Evolutionary conservation across 1,139 yeast genomes (phyloP).

Genomic region (Yamadazyma trypodendri): DNA sequence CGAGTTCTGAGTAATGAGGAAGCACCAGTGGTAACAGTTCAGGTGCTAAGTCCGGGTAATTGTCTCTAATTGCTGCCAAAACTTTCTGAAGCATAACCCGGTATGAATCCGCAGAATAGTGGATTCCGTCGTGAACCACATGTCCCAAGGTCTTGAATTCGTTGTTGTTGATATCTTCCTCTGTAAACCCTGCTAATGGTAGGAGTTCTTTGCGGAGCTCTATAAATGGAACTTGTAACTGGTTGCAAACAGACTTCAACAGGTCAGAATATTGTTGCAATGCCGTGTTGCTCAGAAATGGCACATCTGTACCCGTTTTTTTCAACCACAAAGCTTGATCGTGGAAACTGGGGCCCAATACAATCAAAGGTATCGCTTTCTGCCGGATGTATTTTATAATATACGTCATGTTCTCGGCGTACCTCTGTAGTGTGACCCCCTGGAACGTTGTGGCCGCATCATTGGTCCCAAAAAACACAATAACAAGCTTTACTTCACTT

Average conservation of each 20-base stretch:
- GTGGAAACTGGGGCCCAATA: conserved; percentile 66
- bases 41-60: conserved; percentile 50
- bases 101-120: conserved; percentile 63
- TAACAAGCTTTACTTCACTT: conserved; percentile 38
- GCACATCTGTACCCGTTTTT: conserved; percentile 14
- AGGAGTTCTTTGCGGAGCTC: conserved; percentile 42
- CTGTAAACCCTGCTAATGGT: conserved; percentile 11
- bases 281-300: conserved; percentile 18
- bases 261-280: conserved; percentile 52
- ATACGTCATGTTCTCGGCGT: conserved; percentile 40
- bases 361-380: conserved; percentile 46
- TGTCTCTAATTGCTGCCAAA: conserved; percentile 30
- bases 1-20: conserved; percentile 38
- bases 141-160: conserved; percentile 13
- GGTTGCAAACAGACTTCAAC: conserved; percentile 44
- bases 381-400: conserved; percentile 39
- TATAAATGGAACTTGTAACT: conserved; percentile 48
- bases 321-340: conserved; percentile 27
- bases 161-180: conserved; percentile 16
- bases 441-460: conserved; percentile 60
- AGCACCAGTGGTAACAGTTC: conserved; percentile 30
- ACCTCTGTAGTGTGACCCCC: conserved; percentile 52
- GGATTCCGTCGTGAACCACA: conserved; percentile 60
- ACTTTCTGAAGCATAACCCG: conserved; percentile 47
- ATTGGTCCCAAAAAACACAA: conserved; percentile 75